phyloP scores from a whole-genome alignment of 441 rosid genomes.

The Metrosideros polymorpha region DNA sequence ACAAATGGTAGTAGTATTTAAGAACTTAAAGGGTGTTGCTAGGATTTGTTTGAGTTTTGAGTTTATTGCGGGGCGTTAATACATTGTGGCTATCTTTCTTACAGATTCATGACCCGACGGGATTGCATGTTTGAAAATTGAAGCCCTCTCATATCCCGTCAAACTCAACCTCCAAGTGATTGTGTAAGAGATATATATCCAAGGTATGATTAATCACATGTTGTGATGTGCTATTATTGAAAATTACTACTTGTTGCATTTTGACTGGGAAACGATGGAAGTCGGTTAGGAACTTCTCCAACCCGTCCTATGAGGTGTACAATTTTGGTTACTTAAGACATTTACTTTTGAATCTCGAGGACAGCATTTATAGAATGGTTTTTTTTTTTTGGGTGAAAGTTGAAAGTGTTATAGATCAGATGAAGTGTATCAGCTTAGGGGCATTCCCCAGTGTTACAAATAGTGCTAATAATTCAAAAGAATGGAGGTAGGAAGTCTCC shows the following conservation, averaged over 20 bases:
- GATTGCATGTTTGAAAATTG: background rate
- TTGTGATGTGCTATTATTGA: background rate
- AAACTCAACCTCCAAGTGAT: background rate
- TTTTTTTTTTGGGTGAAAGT: too few relatives aligned
- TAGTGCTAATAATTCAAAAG: too few relatives aligned
- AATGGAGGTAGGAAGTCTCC: too few relatives aligned
- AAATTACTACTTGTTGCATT: background rate
- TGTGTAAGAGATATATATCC: background rate
- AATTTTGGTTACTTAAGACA: background rate
- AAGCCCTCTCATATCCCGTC: background rate
- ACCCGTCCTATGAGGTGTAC: background rate
- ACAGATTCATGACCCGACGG: background rate
- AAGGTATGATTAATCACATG: background rate
- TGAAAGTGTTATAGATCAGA: too few relatives aligned
- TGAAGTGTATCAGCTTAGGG: too few relatives aligned
- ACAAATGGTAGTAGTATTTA: accelerated
- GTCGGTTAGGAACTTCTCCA: background rate
- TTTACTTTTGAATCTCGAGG: background rate
- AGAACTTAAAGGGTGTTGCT: background rate
- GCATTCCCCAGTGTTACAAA: too few relatives aligned
- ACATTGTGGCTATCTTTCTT: background rate
- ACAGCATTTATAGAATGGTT: background rate
- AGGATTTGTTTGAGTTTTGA: background rate
- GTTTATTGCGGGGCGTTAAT: background rate
- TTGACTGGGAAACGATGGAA: background rate